Evolutionary conservation across 352 stramenopile species (phyloP).

Genomic region (Poterioochromonas sp.): DNA sequence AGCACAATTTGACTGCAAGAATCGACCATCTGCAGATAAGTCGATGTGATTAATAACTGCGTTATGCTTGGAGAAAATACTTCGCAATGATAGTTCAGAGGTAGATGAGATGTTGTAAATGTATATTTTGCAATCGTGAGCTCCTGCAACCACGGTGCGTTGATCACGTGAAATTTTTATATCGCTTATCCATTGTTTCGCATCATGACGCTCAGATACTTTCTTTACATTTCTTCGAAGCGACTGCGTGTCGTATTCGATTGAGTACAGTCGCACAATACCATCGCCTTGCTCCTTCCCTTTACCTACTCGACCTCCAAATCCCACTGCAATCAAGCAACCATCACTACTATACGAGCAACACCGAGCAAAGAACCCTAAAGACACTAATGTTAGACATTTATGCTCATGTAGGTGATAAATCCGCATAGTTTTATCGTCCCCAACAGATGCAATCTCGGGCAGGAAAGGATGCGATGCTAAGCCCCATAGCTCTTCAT

Average conservation of each 20-base stretch:
- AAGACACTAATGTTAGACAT: background rate
- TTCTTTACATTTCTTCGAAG: background rate
- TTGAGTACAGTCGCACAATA: constrained; percentile 8
- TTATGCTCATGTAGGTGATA: constrained; percentile 55
- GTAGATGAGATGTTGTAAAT: constrained; percentile 62
- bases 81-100: constrained; percentile 29
- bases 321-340: constrained; percentile 34
- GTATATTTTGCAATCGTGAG: constrained; percentile 68
- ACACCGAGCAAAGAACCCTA: constrained; percentile 35
- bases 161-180: constrained; percentile 71
- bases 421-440: constrained; percentile 63
- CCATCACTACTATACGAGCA: constrained; percentile 35
- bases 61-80: constrained; percentile 22
- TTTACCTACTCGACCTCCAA: constrained; percentile 33
- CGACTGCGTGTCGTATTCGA: background rate
- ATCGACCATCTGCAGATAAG: constrained; percentile 49
- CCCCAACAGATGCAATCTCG: constrained; percentile 71
- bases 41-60: constrained; percentile 60
- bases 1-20: constrained; percentile 21
- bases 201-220: background rate
- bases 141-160: constrained; percentile 60
- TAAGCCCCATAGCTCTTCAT: constrained; percentile 68
- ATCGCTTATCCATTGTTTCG: constrained; percentile 67
- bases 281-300: constrained; percentile 14
- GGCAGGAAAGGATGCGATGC: constrained; percentile 62